These are phyloP conservation scores for Mortierella antarctica DNA, from an alignment of 192 early-diverging fungal genomes.

Conservation along the genomic window DNA sequence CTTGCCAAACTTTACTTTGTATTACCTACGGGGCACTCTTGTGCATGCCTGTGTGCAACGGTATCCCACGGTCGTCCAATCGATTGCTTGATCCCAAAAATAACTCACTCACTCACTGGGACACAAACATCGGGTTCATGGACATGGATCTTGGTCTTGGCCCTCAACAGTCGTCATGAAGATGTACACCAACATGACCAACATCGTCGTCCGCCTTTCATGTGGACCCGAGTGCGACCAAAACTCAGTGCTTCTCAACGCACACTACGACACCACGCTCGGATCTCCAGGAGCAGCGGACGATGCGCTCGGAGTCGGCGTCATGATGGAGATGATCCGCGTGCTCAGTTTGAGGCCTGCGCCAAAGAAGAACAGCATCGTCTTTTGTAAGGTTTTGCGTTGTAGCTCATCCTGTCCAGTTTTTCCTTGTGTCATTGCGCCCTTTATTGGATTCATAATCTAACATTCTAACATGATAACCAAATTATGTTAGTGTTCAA, in stretches of 20 bases:
- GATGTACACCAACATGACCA: conserved; percentile 77
- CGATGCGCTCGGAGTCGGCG: conserved; percentile 75
- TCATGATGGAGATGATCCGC: conserved; percentile 77
- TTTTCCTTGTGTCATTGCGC: background rate
- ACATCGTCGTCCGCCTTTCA: conserved; percentile 76
- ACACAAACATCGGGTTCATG: background rate
- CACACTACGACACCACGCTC: conserved; percentile 76
- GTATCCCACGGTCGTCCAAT: too few species aligned
- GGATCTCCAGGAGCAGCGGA: conserved; percentile 70
- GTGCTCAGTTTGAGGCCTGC: conserved; percentile 58
- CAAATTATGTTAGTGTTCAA: conserved; percentile 67
- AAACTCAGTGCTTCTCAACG: conserved; percentile 76
- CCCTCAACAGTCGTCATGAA: conserved; percentile 66
- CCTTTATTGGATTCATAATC: background rate
- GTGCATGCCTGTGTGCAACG: conserved; percentile 7
- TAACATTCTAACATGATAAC: background rate
- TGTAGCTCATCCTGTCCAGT: background rate
- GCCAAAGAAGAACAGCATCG: conserved; percentile 60
- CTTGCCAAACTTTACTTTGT: background rate
- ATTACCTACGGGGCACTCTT: conserved; percentile 15
- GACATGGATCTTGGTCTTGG: background rate
- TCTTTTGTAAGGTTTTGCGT: conserved; percentile 61
- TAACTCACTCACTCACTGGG: conserved; percentile 7
- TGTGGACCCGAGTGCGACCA: conserved; percentile 72
- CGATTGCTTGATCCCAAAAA: background rate